Evolutionary conservation across 345 rosid species (phyloP).

Genomic region (Brassica incana): DNA sequence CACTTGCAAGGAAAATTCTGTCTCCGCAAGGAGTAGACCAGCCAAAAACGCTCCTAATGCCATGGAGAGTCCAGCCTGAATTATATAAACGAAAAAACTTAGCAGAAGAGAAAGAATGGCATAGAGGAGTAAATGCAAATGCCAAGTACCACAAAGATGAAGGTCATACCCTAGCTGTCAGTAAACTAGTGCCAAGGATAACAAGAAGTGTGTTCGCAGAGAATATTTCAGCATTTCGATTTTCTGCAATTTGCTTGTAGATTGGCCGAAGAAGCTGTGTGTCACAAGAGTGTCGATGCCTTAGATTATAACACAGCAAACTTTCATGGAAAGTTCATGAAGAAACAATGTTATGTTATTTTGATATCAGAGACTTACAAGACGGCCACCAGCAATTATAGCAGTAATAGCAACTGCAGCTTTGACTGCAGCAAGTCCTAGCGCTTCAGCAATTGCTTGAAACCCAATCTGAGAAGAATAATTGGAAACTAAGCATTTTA

Average conservation of each 20-base stretch:
- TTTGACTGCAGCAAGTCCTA: constrained; percentile 95
- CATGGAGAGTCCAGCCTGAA: constrained; percentile 99
- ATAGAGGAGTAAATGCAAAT: background rate
- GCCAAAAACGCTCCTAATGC: constrained; percentile 98
- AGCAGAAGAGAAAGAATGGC: background rate
- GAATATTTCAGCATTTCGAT: constrained; percentile 96
- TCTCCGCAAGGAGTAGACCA: constrained; percentile 98
- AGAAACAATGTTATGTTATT: constrained; percentile 15
- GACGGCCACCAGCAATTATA: constrained; percentile 95
- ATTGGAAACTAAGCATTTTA: constrained; percentile 18
- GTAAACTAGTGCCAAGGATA: constrained; percentile 95
- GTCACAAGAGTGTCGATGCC: constrained; percentile 18
- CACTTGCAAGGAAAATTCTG: constrained; percentile 98
- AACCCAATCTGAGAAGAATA: constrained; percentile 79
- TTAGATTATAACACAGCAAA: constrained; percentile 21
- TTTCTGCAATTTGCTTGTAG: constrained; percentile 95
- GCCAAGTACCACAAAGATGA: constrained; percentile 30
- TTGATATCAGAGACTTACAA: constrained; percentile 54
- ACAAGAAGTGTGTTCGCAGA: constrained; percentile 97
- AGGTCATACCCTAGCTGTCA: constrained; percentile 89
- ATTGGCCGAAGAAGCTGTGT: constrained; percentile 95
- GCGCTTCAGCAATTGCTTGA: constrained; percentile 98
- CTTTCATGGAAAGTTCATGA: constrained; percentile 13
- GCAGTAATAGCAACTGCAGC: constrained; percentile 95
- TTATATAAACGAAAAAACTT: constrained; percentile 12